phyloP scores from a whole-genome alignment of 345 rosid genomes.

The Kandelia obovata region DNA sequence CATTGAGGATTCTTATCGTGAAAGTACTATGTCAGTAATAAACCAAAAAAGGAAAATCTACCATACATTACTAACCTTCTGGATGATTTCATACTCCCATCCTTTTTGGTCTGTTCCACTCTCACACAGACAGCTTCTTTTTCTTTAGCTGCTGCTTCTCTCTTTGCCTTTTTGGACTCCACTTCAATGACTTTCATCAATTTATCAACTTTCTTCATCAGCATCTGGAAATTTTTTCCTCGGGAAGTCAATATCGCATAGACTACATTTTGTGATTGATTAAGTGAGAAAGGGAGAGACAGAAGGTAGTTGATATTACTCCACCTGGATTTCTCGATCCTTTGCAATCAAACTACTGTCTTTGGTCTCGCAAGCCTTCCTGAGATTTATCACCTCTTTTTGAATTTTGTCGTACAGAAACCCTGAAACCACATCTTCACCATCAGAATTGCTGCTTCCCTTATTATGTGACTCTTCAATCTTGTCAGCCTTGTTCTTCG shows the following conservation, averaged over 20 bases:
- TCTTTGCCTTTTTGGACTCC: conserved; percentile 74
- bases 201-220: conserved; percentile 77
- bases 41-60: no score
- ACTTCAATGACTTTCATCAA: conserved; percentile 68
- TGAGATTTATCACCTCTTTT: conserved; percentile 66
- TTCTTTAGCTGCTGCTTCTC: conserved; percentile 70
- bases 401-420: conserved; percentile 85
- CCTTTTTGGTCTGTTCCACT: conserved; percentile 38
- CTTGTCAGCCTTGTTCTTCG: conserved; percentile 9
- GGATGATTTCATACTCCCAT: conserved; percentile 21
- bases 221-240: conserved; percentile 42
- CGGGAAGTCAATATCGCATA: conserved; percentile 3
- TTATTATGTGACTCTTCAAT: no score
- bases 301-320: neutral
- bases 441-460: conserved; percentile 21
- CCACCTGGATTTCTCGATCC: conserved; percentile 81
- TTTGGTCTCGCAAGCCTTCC: conserved; percentile 65
- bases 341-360: conserved; percentile 51
- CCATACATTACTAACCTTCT: conserved; percentile 28
- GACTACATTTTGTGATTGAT: conserved; percentile 2
- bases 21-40: no score
- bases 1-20: no score
- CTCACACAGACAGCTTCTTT: conserved; percentile 43
- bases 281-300: neutral
- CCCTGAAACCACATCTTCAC: conserved; percentile 71